Evolutionary conservation across 257 asterid species (phyloP), one percentile per base, ranked within the genome.

Genomic region (Lycium ferocissimum): DNA sequence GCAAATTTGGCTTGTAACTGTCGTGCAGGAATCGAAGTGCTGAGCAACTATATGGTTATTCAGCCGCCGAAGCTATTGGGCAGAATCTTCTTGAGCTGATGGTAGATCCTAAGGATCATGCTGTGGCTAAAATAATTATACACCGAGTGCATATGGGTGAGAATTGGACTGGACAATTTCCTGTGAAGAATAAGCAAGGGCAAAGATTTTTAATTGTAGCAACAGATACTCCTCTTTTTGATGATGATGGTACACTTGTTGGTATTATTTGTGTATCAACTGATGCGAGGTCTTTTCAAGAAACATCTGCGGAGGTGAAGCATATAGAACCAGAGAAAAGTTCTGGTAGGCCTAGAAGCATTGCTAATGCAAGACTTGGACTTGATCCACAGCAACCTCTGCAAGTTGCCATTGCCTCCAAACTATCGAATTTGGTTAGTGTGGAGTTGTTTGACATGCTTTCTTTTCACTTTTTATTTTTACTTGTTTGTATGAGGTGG

Each of bases 371-470:
- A 0, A 89, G 87, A 73, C 95, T 93, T 63, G 95, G 97, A 82
- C 93, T 91, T 83, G 95, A 93, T 91, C 95, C 94, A 80, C 96
- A 92, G 80, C 99, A 94, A 88, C 98, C 97, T 84, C 90, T 89
- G 59, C 99, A 95, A 92, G 92, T 72, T 87, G 92, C 97, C 57
- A 83, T 97, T n/a, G 95, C 99, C 80, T 95, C 99, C 63, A 97
- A 92, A 89, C 81, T 94, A 86, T 91, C 99, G 8, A 92, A 87
- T 89, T 93, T 95, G 93, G 99, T 97, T 71, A 63, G 98, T 89
- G 17, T 70, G 71, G 71, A 81, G 12, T 17, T 88, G 86, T 63
- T 54, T 7, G 40, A 54, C 65, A 33, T 53, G 22, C 65, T 78
- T 78, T 78, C 65, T 78, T 53, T 78, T 51, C 20, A 17, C 12